Base-by-base conservation (phyloP, 805 yeast species). In the Barnettozyma wickerhamii region DNA sequence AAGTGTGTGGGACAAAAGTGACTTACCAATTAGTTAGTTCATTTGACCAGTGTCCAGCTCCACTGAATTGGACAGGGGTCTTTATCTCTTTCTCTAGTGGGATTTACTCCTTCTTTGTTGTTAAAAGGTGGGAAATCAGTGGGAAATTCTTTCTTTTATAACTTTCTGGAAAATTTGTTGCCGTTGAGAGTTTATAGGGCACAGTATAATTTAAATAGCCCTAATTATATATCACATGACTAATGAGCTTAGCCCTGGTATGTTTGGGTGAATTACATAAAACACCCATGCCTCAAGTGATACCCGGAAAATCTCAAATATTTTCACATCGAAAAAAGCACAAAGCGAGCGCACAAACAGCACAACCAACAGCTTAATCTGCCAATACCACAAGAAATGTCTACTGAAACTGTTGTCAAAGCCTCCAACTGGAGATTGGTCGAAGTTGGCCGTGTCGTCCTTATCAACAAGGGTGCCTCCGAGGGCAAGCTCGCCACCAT, bases 361-460 rank as follows among this genome's bases (percentile, higher is more conserved):
- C 43, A 40, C 33, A 32, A 31, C 12, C 9, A 23, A 23, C 40
- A 35, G 34, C 43, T 40, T 32, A 33, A 44, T 23, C 12, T 23
- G 12, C 12, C 34, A 41, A 39, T 41, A 51, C 33, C 44, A 23
- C 26, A 59, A 64, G n/a, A 62, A 64, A 78, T 80, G 86, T 79
- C 86, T 62, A 64, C 78, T 56, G 74, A 73, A 64, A 69, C 88
- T 68, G 72, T 84, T 69, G 93, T 93, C 72, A 84, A 87, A 79
- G 86, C 95, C 71, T 78, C 95, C 72, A 86, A 86, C 91, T 93
- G 98, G 98, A 88, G 96, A 86, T 81, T 80, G 68, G 99, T 93
- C 72, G 96, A 91, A 81, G 86, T 90, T 69, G 99, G 99, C 73
- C 96, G 99, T 79, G 86, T 93, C 69, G 96, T 90, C 71, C 84